These are phyloP conservation scores for Skeletonema menzelii DNA, from an alignment of 108 stramenopile species.

Conservation along the genomic window DNA sequence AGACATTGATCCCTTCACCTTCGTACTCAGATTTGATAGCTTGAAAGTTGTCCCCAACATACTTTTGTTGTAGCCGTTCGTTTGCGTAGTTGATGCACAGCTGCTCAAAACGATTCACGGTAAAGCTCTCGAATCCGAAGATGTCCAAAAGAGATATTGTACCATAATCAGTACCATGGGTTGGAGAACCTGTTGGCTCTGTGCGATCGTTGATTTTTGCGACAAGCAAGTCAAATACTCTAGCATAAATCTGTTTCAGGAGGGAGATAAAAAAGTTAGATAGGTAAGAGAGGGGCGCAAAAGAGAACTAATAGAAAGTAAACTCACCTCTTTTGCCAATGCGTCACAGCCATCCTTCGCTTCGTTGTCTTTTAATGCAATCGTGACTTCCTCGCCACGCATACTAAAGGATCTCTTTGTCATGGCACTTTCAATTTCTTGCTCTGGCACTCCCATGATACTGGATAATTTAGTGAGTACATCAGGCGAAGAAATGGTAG, in stretches of 20 bases:
- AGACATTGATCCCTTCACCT: constrained; percentile 86
- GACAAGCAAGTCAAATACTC: constrained; percentile 93
- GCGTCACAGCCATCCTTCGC: constrained; percentile 93
- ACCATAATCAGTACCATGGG: constrained; percentile 39
- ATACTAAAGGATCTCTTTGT: constrained; percentile 78
- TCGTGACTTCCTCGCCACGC: constrained; percentile 74
- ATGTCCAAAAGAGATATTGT: constrained; percentile 91
- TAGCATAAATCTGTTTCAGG: constrained; percentile 73
- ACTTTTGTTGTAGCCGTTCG: constrained; percentile 95
- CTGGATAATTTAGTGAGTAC: constrained; percentile 66
- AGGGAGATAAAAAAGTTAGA: background rate
- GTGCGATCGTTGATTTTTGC: constrained; percentile 91
- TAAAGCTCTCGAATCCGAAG: constrained; percentile 96
- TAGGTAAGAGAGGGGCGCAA: background rate
- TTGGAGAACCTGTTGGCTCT: constrained; percentile 60
- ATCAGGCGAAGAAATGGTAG: constrained; percentile 50
- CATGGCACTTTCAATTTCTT: constrained; percentile 66
- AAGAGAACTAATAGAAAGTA: background rate
- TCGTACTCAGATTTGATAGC: constrained; percentile 78
- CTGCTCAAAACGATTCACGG: constrained; percentile 87
- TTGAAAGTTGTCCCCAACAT: constrained; percentile 71
- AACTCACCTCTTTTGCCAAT: constrained; percentile 85
- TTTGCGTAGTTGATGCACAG: constrained; percentile 97
- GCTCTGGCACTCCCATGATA: constrained; percentile 70
- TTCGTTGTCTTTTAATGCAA: constrained; percentile 68